phyloP scores from a whole-genome alignment of 1,284 basidiomycete genomes.

The Calocybe gambosa region DNA sequence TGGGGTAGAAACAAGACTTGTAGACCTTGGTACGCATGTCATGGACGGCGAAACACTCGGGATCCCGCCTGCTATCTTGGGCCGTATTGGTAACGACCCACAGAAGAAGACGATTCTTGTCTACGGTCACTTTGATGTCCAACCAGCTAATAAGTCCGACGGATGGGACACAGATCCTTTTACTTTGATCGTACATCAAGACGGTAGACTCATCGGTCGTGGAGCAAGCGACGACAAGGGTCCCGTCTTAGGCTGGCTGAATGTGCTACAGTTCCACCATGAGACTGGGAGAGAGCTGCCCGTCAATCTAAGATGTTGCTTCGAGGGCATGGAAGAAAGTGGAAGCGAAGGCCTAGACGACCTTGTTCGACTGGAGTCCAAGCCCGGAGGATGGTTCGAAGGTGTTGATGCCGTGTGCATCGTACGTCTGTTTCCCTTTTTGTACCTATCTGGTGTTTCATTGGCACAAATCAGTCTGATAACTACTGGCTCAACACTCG shows the following conservation, averaged over 20 bases:
- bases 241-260: conserved; percentile 90
- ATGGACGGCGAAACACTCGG: conserved; percentile 77
- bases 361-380: conserved; percentile 77
- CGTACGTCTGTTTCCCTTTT: conserved; percentile 35
- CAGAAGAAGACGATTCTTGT: conserved; percentile 89
- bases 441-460: neutral
- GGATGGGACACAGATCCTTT: conserved; percentile 95
- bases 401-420: conserved; percentile 96
- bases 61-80: conserved; percentile 87
- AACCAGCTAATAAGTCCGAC: conserved; percentile 76
- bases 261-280: conserved; percentile 87
- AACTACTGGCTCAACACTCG: conserved; percentile 84
- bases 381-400: conserved; percentile 75
- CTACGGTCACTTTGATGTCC: conserved; percentile 89
- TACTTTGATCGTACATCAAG: conserved; percentile 59
- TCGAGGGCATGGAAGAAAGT: conserved; percentile 99
- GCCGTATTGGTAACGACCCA: conserved; percentile 76
- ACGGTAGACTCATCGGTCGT: conserved; percentile 79
- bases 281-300: conserved; percentile 74
- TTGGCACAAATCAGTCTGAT: conserved; percentile 51
- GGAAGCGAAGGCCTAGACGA: conserved; percentile 93
- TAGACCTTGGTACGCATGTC: conserved; percentile 76
- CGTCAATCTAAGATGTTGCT: conserved; percentile 92
- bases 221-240: conserved; percentile 94
- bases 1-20: conserved; percentile 70